These are phyloP conservation scores for Penicillium verrucosum DNA, from an alignment of 2,329 filamentous ascomycete species.

Conservation along the genomic window DNA sequence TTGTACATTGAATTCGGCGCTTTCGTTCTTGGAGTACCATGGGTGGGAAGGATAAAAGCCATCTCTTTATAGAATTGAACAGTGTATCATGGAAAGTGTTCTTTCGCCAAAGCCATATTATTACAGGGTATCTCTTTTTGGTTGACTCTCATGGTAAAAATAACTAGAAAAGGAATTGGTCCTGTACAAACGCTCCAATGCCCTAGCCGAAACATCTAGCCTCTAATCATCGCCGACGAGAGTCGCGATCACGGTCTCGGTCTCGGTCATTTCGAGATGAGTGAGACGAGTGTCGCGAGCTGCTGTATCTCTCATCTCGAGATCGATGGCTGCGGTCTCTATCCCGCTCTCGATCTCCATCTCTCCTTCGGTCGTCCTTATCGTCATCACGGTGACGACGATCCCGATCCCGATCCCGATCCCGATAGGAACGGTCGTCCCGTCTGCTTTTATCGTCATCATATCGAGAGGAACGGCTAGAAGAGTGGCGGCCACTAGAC, in stretches of 20 bases:
- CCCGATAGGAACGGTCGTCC: slow-evolving; percentile 36
- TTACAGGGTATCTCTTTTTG: slow-evolving; percentile 22
- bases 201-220: neutral
- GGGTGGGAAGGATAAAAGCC: slow-evolving; percentile 24
- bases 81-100: slow-evolving; percentile 3
- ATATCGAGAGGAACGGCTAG: slow-evolving; percentile 36
- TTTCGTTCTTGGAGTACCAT: slow-evolving; percentile 23
- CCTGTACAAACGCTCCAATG: slow-evolving; percentile 2
- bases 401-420: slow-evolving; percentile 31
- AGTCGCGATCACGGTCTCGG: slow-evolving; percentile 29
- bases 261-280: slow-evolving; percentile 31
- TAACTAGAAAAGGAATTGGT: neutral
- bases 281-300: slow-evolving; percentile 33
- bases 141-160: neutral
- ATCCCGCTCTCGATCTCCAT: slow-evolving; percentile 27
- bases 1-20: slow-evolving; percentile 26
- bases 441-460: slow-evolving; percentile 32
- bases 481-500: slow-evolving; percentile 34
- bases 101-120: neutral
- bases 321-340: slow-evolving; percentile 31
- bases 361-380: slow-evolving; percentile 20
- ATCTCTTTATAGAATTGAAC: slow-evolving; percentile 25
- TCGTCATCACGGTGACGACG: slow-evolving; percentile 33
- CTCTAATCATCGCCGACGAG: slow-evolving; percentile 29
- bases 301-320: slow-evolving; percentile 33